Evolutionary conservation across 169 alveolate genomes (phyloP).

Genomic region (Plasmodium relictum): DNA sequence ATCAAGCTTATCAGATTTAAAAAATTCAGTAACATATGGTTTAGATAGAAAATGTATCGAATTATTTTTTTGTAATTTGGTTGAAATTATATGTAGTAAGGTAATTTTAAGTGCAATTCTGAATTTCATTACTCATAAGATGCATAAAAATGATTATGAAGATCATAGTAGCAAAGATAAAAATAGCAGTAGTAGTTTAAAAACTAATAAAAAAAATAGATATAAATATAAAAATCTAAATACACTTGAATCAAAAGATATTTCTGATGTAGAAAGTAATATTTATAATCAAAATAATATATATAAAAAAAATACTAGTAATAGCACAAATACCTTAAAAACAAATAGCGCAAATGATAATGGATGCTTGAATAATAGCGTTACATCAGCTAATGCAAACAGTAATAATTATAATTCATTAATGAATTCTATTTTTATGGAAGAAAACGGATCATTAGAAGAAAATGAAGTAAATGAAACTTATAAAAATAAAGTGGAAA

Average conservation of each 20-base stretch:
- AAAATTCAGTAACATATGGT: constrained; percentile 67
- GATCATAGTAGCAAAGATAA: constrained; percentile 1
- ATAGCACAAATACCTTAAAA: constrained; percentile 18
- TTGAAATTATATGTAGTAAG: constrained; percentile 64
- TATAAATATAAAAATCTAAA: constrained; percentile 9
- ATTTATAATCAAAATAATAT: not conserved
- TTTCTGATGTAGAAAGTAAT: not conserved
- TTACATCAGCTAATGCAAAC: constrained; percentile 29
- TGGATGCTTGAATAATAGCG: constrained; percentile 19
- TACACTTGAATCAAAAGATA: not conserved
- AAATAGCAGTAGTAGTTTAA: constrained; percentile 4
- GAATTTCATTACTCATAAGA: constrained; percentile 28
- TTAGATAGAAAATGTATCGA: constrained; percentile 68
- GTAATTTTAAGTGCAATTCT: constrained; percentile 25
- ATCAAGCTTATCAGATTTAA: constrained; percentile 50
- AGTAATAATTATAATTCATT: constrained; percentile 12
- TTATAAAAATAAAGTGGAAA: constrained; percentile 16
- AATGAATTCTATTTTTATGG: constrained; percentile 62
- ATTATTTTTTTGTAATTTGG: constrained; percentile 64
- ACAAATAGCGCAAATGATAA: not conserved
- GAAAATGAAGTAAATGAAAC: constrained; percentile 20
- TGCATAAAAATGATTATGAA: constrained; percentile 9
- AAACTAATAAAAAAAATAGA: constrained; percentile 8
- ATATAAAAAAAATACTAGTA: constrained; percentile 6
- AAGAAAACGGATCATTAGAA: constrained; percentile 25